A percentile compares a stretch with the other conserved stretches of the same genome.
Conservation (phyloP, 129 eudicot genomes). For the Escallonia rubra region DNA sequence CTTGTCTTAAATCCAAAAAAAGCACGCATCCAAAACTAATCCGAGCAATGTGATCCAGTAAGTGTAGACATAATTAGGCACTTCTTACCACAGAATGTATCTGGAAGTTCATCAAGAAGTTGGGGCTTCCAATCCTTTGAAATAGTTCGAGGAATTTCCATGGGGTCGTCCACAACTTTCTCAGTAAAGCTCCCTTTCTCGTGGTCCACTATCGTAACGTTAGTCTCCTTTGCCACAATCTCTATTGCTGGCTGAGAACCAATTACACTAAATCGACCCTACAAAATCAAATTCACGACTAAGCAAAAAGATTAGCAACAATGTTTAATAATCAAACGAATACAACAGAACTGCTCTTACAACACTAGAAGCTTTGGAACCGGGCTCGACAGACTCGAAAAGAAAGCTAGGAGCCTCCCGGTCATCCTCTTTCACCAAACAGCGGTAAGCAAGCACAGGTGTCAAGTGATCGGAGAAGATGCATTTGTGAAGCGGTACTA, state of each 20-base stretch:
- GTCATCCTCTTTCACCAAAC: constrained; percentile 81
- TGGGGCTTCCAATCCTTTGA: constrained; percentile 76
- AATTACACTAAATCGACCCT: constrained; percentile 94
- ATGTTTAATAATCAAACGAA: neutral
- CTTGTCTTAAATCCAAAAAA: no score
- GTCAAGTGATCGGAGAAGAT: constrained; percentile 90
- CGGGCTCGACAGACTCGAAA: constrained; percentile 88
- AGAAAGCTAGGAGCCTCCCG: constrained; percentile 89
- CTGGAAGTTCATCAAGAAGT: constrained; percentile 69
- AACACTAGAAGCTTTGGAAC: constrained; percentile 52
- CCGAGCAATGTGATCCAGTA: no score
- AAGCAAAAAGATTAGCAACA: neutral
- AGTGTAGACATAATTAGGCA: no score
- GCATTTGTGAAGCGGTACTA: constrained; percentile 66
- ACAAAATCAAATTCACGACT: constrained; percentile 14
- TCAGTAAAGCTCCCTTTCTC: constrained; percentile 47
- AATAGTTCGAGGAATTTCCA: constrained; percentile 55
- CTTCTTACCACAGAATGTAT: constrained; percentile 76
- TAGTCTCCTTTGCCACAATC: constrained; percentile 69
- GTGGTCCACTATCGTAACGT: constrained; percentile 71
- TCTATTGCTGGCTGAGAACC: constrained; percentile 90
- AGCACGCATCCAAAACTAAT: no score
- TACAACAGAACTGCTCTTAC: constrained; percentile 32
- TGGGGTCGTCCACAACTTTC: constrained; percentile 70
- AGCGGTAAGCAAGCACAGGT: constrained; percentile 92